Evolutionary conservation across 2,329 filamentous ascomycete species (phyloP), one percentile per base, ranked within the genome.

Genomic region (Colletotrichum tofieldiae): DNA sequence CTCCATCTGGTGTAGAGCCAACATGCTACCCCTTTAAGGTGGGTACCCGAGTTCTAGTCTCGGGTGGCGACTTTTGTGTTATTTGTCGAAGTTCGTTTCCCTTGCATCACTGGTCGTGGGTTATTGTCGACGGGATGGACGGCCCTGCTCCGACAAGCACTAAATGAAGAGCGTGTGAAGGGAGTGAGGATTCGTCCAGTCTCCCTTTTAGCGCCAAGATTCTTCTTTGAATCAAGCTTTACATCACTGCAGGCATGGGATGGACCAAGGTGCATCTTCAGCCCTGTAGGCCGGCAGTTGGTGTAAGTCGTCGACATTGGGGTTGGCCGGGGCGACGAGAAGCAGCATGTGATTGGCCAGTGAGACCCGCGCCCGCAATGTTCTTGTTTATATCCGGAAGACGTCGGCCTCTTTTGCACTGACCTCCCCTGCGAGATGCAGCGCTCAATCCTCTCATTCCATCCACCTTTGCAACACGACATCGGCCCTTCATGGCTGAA

Each of bases 1-100:
- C 49, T 49, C 41, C 52, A 59, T 59, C 23, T 59, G 41, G 29
- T 51, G 63, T 29, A 65, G 64, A 60, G 52, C 56, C 56, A 58
- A 39, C 64, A 60, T 52, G 35, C 47, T 0, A 54, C 26, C 11
- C 4, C 29, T 54, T 54, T 45, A 60, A 47, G 54, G 55, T 55
- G 35, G 64, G 18, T 43, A 32, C 55, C 56, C 64, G 55, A 60
- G 41, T 43, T 60, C 54, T 55, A 60, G 23, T 39, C 43, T 67
- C 23, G 55, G 45, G 56, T 39, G 56, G 63, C 51, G 39, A 65
- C 4, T 11, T 11, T 23, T 26, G 29, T 32, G 29, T 32, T 6
- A 32, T 51, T 20, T 51, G 2, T n/a, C 16, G 9, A 9, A 9
- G 5, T 23, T 51, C 20, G 47, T 9, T 11, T n/a, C 26, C n/a